These are phyloP conservation scores for Hygrocybe coccinea DNA, from an alignment of 768 basidiomycete genomes.

Conservation along the genomic window DNA sequence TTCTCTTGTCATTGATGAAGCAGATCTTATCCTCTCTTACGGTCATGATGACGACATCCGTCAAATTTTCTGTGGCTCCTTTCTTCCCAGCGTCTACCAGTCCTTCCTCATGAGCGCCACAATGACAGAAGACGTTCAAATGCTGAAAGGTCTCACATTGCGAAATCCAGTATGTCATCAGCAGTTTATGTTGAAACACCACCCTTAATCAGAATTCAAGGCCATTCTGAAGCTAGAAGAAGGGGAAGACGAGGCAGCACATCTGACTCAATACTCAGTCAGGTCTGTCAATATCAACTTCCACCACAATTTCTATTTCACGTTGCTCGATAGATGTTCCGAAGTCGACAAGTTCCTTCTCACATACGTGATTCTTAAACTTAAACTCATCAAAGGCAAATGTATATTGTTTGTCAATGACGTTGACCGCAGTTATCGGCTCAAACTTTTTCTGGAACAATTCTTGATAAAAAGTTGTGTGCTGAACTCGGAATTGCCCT, in stretches of 20 bases:
- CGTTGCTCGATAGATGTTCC: constrained; percentile 52
- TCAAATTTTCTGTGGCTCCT: constrained; percentile 60
- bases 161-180: constrained; percentile 70
- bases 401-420: constrained; percentile 95
- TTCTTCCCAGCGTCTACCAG: constrained; percentile 78
- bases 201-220: constrained; percentile 36
- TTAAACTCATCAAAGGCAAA: constrained; percentile 94
- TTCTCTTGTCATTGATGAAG: constrained; percentile 93
- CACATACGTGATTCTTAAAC: constrained; percentile 92
- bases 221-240: constrained; percentile 85
- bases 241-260: constrained; percentile 73
- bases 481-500: constrained; percentile 89
- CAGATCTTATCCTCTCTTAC: constrained; percentile 94
- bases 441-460: constrained; percentile 97
- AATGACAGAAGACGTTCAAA: constrained; percentile 92
- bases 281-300: constrained; percentile 40
- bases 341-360: constrained; percentile 98
- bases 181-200: neutral
- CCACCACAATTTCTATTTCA: neutral
- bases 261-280: constrained; percentile 82
- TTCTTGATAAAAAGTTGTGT: constrained; percentile 96
- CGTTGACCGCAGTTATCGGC: constrained; percentile 87
- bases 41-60: constrained; percentile 90
- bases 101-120: constrained; percentile 97
- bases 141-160: constrained; percentile 81